phyloP scores from a whole-genome alignment of 805 yeast genomes.

The Pichia manshurica region DNA sequence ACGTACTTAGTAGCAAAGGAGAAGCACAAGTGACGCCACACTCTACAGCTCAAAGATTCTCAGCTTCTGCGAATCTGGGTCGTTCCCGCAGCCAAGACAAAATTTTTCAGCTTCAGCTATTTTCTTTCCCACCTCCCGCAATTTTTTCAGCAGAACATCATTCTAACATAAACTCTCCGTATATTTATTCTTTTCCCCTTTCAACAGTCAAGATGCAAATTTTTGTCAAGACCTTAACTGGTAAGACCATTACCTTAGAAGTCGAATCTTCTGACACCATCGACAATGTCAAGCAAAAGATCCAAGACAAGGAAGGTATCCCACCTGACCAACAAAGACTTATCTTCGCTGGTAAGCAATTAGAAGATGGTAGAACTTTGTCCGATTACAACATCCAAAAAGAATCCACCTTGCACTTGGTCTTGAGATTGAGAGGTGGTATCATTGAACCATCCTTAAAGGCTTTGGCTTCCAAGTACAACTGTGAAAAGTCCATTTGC shows the following conservation, averaged over 20 bases:
- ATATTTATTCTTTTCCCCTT: slow-evolving; percentile 2
- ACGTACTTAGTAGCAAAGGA: too few species aligned
- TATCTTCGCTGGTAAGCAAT: slow-evolving; percentile 93
- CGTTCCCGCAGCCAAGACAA: too few species aligned
- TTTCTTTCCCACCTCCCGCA: too few species aligned
- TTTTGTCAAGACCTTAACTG: slow-evolving; percentile 98
- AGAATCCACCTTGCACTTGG: slow-evolving; percentile 69
- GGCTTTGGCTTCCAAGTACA: slow-evolving; percentile 98
- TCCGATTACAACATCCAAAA: slow-evolving; percentile 95
- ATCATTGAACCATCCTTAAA: slow-evolving; percentile 99
- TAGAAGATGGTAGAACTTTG: slow-evolving; percentile 92
- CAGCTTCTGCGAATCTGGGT: too few species aligned
- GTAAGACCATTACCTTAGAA: slow-evolving; percentile 87
- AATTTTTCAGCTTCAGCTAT: too few species aligned
- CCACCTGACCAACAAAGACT: slow-evolving; percentile 96
- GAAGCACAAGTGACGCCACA: too few species aligned
- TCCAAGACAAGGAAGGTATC: slow-evolving; percentile 94
- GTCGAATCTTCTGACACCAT: slow-evolving; percentile 94
- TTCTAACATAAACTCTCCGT: slow-evolving; percentile 17
- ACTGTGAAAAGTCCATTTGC: slow-evolving; percentile 99
- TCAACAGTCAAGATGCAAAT: slow-evolving; percentile 62
- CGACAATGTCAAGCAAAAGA: slow-evolving; percentile 91
- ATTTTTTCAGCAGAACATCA: too few species aligned
- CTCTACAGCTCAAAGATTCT: too few species aligned
- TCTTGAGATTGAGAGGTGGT: slow-evolving; percentile 64